phyloP scores from a whole-genome alignment of 2,329 filamentous ascomycete species.

The Diplodia mutila region DNA sequence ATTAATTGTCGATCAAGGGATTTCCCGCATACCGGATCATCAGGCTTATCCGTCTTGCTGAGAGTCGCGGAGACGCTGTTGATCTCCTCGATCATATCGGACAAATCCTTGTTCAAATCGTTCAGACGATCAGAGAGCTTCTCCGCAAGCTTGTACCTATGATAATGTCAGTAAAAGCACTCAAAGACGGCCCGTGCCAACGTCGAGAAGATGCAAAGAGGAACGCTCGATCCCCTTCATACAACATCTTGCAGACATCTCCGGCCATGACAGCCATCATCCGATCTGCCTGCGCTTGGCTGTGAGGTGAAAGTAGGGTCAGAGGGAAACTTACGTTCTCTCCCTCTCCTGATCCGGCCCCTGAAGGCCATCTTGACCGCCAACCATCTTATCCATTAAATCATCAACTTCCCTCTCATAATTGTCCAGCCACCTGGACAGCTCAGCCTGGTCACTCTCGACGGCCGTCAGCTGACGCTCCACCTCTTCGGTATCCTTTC shows the following conservation, averaged over 20 bases:
- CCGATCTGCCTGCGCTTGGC: neutral
- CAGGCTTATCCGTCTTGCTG: slow-evolving; percentile 82
- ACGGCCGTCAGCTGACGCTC: slow-evolving; percentile 88
- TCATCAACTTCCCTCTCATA: slow-evolving; percentile 93
- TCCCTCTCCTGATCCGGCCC: slow-evolving; percentile 96
- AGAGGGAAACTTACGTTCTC: slow-evolving; percentile 66
- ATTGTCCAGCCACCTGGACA: slow-evolving; percentile 83
- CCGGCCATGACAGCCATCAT: neutral
- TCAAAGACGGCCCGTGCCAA: neutral
- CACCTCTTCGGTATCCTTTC: slow-evolving; percentile 89
- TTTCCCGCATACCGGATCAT: slow-evolving; percentile 36
- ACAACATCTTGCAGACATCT: neutral
- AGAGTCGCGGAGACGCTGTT: slow-evolving; percentile 89
- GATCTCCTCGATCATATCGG: slow-evolving; percentile 97
- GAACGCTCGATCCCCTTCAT: too few relatives aligned
- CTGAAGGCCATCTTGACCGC: slow-evolving; percentile 69
- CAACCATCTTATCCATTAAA: slow-evolving; percentile 71
- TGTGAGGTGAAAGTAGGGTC: neutral
- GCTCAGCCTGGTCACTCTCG: slow-evolving; percentile 89
- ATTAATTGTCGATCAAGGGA: too few relatives aligned
- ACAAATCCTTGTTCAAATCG: slow-evolving; percentile 89
- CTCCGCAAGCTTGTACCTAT: slow-evolving; percentile 84
- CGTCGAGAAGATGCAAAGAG: neutral
- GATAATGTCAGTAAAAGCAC: slow-evolving; percentile 33
- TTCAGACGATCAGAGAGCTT: slow-evolving; percentile 88